Evolutionary conservation across 1,284 basidiomycete species (phyloP).

Genomic region (Taiwanofungus camphoratus): DNA sequence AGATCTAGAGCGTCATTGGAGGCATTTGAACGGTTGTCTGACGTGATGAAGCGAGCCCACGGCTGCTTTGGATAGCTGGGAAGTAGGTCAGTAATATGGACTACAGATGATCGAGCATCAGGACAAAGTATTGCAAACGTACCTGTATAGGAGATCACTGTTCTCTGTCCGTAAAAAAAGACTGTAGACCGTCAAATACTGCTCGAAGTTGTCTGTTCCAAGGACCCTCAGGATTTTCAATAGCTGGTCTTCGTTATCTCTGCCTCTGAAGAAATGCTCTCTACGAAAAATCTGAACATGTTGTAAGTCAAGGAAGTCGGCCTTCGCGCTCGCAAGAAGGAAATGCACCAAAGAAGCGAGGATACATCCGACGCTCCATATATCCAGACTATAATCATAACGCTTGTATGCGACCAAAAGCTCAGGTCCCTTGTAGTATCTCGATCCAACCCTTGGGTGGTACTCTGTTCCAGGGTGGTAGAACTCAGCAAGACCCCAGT

Average conservation of each 20-base stretch:
- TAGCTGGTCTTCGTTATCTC: conserved; percentile 87
- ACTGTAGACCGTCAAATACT: conserved; percentile 65
- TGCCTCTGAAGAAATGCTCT: conserved; percentile 88
- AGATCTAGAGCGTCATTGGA: conserved; percentile 76
- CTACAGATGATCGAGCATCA: too few species aligned
- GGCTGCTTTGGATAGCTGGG: conserved; percentile 67
- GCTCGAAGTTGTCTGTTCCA: conserved; percentile 79
- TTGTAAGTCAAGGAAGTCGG: background rate
- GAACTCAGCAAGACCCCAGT: conserved; percentile 92
- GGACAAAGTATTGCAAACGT: conserved; percentile 15
- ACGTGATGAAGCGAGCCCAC: conserved; percentile 67
- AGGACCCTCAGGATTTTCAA: conserved; percentile 86
- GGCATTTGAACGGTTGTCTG: conserved; percentile 72
- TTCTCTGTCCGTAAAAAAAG: conserved; percentile 73
- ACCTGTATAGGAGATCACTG: conserved; percentile 61
- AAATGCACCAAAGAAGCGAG: conserved; percentile 74
- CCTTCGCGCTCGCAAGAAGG: background rate
- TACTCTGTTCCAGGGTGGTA: conserved; percentile 85
- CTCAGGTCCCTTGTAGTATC: conserved; percentile 89
- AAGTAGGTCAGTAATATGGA: conserved; percentile 4
- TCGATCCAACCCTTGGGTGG: conserved; percentile 85
- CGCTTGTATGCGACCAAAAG: conserved; percentile 82
- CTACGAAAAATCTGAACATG: conserved; percentile 67
- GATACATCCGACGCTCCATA: conserved; percentile 90
- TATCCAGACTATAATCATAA: conserved; percentile 82